A percentile compares a stretch with the other conserved stretches of the same genome.
These are phyloP conservation scores for Cytospora mali DNA, from an alignment of 2,329 filamentous ascomycete species.

Conservation along the genomic window DNA sequence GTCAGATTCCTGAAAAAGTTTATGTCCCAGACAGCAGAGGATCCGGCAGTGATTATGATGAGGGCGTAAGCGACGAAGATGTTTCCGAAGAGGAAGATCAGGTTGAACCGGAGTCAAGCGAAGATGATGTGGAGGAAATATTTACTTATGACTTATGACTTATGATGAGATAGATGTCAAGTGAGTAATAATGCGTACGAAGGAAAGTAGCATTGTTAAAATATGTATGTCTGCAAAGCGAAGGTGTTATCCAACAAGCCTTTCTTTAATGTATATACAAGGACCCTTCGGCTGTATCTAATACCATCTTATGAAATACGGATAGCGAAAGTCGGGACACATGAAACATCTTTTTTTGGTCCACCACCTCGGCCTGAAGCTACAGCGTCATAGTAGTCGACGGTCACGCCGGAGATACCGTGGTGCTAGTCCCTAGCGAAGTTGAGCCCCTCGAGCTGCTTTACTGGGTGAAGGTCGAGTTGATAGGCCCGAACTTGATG, in stretches of 20 bases:
- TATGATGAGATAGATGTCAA: background rate
- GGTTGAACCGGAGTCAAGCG: background rate
- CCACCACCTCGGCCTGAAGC: background rate
- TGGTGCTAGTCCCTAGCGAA: background rate
- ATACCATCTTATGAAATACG: background rate
- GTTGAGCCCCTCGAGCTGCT: background rate
- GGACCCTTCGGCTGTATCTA: background rate
- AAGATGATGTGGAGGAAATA: background rate
- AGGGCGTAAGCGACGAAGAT: background rate
- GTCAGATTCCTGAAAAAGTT: constrained; percentile 2
- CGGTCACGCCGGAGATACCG: background rate
- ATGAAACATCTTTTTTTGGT: background rate
- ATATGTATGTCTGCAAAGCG: background rate
- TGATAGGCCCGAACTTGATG: constrained; percentile 32
- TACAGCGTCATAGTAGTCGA: background rate
- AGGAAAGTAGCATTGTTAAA: background rate
- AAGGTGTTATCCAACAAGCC: background rate
- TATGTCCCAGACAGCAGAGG: too few relatives aligned
- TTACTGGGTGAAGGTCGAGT: constrained; percentile 23
- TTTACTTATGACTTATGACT: background rate
- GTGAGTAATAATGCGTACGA: background rate
- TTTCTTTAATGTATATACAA: background rate
- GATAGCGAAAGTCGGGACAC: background rate
- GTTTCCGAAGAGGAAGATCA: background rate
- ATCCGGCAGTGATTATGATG: background rate